These are phyloP conservation scores for Malus hybrid DNA, from an alignment of 331 rosid species.

Conservation along the genomic window DNA sequence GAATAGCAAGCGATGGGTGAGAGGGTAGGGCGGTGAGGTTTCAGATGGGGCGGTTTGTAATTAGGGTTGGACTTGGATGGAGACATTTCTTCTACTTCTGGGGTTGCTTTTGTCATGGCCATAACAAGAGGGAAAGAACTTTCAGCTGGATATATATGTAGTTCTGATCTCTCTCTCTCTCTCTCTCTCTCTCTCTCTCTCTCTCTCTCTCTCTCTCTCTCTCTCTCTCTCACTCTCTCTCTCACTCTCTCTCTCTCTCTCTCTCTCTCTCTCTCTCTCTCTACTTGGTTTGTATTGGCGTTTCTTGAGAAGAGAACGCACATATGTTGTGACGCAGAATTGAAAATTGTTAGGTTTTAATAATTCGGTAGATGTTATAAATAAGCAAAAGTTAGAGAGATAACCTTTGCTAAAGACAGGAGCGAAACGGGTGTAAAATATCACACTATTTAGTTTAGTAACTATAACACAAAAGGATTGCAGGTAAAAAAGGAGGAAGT, in stretches of 20 bases:
- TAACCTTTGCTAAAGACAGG: too few relatives aligned
- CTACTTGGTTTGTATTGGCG: background rate
- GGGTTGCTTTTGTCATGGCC: conserved; percentile 11
- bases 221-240: background rate
- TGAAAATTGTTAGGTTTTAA: background rate
- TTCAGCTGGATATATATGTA: background rate
- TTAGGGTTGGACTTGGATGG: conserved; percentile 1
- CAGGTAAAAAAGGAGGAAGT: too few relatives aligned
- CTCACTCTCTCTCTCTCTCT: too few relatives aligned
- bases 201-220: background rate
- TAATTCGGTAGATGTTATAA: background rate
- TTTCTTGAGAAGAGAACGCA: background rate
- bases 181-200: background rate
- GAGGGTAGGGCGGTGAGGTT: background rate
- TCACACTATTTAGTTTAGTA: too few relatives aligned
- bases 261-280: background rate
- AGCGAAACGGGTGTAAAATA: too few relatives aligned
- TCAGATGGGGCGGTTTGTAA: conserved; percentile 13
- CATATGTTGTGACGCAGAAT: background rate
- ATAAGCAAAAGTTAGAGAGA: too few relatives aligned
- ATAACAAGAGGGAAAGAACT: background rate
- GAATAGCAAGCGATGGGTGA: conserved; percentile 9
- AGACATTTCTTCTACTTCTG: background rate
- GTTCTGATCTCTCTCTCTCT: too few relatives aligned
- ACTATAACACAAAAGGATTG: too few relatives aligned